These are phyloP conservation scores for Diddensiella transvaalensis DNA, from an alignment of 805 yeast genomes.

Conservation along the genomic window DNA sequence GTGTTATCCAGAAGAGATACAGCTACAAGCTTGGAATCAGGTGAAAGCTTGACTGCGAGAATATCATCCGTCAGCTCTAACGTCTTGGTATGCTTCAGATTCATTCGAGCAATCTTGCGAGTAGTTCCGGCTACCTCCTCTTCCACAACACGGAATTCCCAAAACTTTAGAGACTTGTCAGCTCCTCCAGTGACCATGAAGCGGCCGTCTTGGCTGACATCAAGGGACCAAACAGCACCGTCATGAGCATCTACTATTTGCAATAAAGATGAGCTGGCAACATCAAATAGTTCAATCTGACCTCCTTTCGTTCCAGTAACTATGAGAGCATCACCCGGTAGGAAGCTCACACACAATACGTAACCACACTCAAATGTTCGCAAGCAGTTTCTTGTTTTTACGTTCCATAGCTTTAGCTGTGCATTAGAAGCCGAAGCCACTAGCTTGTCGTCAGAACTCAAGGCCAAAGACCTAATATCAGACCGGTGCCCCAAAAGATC, in stretches of 20 bases:
- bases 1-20: slow-evolving; percentile 87
- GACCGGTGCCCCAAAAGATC: slow-evolving; percentile 85
- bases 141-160: slow-evolving; percentile 69
- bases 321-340: slow-evolving; percentile 88
- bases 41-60: slow-evolving; percentile 71
- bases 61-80: slow-evolving; percentile 86
- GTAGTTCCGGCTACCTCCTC: slow-evolving; percentile 70
- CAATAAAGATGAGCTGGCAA: slow-evolving; percentile 73
- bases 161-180: slow-evolving; percentile 83
- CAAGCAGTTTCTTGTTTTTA: slow-evolving; percentile 66
- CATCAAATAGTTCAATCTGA: slow-evolving; percentile 75
- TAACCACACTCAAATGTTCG: slow-evolving; percentile 89
- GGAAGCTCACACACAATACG: slow-evolving; percentile 70
- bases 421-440: slow-evolving; percentile 92
- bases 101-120: slow-evolving; percentile 49
- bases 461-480: slow-evolving; percentile 78
- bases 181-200: slow-evolving; percentile 88
- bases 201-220: slow-evolving; percentile 80
- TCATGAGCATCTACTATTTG: slow-evolving; percentile 71
- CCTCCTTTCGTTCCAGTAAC: slow-evolving; percentile 90
- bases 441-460: slow-evolving; percentile 75
- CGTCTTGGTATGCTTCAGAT: slow-evolving; percentile 69
- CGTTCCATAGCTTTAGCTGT: slow-evolving; percentile 82
- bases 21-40: slow-evolving; percentile 73
- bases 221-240: slow-evolving; percentile 87